Evolutionary conservation across 2,329 filamentous ascomycete species (phyloP), one percentile per base, ranked within the genome.

Genomic region (Cladosporium sp.): DNA sequence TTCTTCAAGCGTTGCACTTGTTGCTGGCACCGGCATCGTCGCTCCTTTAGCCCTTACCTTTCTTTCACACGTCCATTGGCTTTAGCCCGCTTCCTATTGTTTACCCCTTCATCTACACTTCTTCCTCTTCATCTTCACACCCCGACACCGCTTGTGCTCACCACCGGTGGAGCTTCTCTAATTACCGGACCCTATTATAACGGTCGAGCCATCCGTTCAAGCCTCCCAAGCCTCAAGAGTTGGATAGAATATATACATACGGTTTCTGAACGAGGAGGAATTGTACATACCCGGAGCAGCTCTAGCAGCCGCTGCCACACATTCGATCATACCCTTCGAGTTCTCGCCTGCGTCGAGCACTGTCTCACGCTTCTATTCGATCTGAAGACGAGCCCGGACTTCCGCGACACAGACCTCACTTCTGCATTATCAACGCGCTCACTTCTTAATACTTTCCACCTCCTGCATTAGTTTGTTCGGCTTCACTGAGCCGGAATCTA

Each of bases 1-100:
- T 43, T 50, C 49, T 54, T 52, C 56, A 55, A 57, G 57, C 57
- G 55, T 55, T 58, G 57, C 55, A 40, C 55, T 32, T 54, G 53
- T 51, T 55, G 51, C 53, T 53, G 40, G 41, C 41, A n/a, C 29
- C 19, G 45, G 50, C 51, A 40, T 47, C 36, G 53, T 59, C 56
- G 52, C 55, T 59, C 55, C 41, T 58, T 58, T 49, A 50, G 50
- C 52, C 51, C 38, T 55, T 52, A 48, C 57, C 52, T 47, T 54
- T 51, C 47, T 58, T 56, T 49, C 43, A 46, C 51, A 50, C 56
- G 47, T 50, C 39, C 49, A 49, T 58, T 57, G 43, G 45, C 15
- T 47, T 43, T 46, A 7, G 32, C 13, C 30, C 35, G 51, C 29
- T 43, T 45, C 38, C 42, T 56, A 33, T 55, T 51, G 41, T 49